These are phyloP conservation scores for Cystofilobasidium ferigula DNA, from an alignment of 768 basidiomycete species.

Conservation along the genomic window DNA sequence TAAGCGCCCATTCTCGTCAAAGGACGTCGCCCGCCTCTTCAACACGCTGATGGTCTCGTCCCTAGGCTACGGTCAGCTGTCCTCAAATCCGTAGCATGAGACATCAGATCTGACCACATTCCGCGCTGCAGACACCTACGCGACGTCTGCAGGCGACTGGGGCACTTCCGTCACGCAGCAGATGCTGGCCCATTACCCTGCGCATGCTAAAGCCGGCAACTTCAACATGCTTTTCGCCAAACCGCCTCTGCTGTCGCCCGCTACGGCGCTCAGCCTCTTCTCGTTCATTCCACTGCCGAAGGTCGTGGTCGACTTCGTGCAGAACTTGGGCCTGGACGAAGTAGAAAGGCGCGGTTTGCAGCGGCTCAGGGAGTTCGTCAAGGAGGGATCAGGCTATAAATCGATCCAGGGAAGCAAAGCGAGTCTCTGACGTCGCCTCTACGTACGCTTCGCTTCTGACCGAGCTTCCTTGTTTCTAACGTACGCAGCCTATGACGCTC, in stretches of 20 bases:
- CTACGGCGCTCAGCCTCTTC: not conserved
- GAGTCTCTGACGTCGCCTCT: too few relatives aligned
- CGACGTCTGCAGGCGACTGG: slow-evolving; percentile 6
- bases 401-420: slow-evolving; percentile 23
- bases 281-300: not conserved
- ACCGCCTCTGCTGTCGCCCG: not conserved
- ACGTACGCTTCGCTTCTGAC: too few relatives aligned
- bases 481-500: slow-evolving; percentile 14
- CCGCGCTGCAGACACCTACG: slow-evolving; percentile 14
- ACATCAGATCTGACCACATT: too few relatives aligned
- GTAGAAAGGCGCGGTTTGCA: slow-evolving; percentile 8
- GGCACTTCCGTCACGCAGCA: slow-evolving; percentile 3
- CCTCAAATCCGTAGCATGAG: slow-evolving; percentile 11
- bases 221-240: slow-evolving; percentile 15
- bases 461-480: too few relatives aligned
- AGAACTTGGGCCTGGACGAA: not conserved
- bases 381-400: slow-evolving; percentile 26
- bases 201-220: not conserved
- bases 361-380: slow-evolving; percentile 14
- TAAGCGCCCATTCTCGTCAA: slow-evolving; percentile 21
- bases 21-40: slow-evolving; percentile 24
- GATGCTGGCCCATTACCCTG: not conserved
- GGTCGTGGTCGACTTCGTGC: not conserved
- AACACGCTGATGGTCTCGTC: slow-evolving; percentile 28
- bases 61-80: slow-evolving; percentile 12